Base-by-base conservation (phyloP, 805 yeast species). In the Kuraishia piskuri region DNA sequence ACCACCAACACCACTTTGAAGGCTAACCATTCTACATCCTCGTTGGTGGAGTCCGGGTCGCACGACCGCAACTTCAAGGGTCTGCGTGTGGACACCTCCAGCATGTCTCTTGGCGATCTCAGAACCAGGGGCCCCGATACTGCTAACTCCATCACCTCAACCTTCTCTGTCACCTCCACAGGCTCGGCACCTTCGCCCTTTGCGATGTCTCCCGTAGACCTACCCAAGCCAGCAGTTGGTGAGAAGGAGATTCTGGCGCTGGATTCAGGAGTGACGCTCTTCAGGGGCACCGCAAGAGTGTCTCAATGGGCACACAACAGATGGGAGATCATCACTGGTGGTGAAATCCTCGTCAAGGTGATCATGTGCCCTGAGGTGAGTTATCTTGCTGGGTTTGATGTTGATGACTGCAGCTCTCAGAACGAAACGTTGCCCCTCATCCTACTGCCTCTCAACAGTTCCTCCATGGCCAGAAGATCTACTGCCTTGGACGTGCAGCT, bases 241-340 rank as follows among this genome's bases (percentile, higher is more conserved):
- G 26, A 40, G 14, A 54, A 52, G 19, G 26, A 47, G 20, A 12
- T 24, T 23, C 21, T 5, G 25, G 22, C 22, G 3, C 24, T 54
- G 26, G 52, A 52, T 14, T 48, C 48, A 19, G 52, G 54, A n/a
- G 51, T 25, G 22, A 24, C 52, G 1, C 48, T 58, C 25, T 58
- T 55, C 22, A 50, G 60, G 23, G 63, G 63, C 48, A 55, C 57
- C 21, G 63, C 65, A 2, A 59, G 59, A 46, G 54, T 61, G 31
- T 63, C 67, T 6, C 54, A 52, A 46, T 68, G 72, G 71, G 44
- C 19, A 12, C 48, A 48, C 12, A 49, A 56, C n/a, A 53, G 53
- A n/a, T 69, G 74, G 73, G 58, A 55, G 17, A 54, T 63, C 22
- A 46, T 63, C 12, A 58, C 57, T 22, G 51, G 60, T 3, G 54